Evolutionary conservation across 257 asterid species (phyloP), one percentile per base, ranked within the genome.

Genomic region (Forsythia viridissima): DNA sequence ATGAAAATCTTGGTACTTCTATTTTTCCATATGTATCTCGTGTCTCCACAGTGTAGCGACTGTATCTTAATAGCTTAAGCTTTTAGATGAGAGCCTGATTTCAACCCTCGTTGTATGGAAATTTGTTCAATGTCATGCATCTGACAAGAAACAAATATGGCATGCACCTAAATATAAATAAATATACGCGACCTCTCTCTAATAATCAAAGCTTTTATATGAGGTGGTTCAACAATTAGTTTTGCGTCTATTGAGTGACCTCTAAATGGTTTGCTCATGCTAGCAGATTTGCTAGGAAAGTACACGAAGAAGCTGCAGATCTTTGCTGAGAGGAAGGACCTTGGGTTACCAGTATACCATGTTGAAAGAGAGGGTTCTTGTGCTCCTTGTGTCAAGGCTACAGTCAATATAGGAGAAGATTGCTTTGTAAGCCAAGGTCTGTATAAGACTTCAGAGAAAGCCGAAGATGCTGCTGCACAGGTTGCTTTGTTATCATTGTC

Each of bases 401-500:
- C 61, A 7, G 85, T 86, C 42, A 66, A 34, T 34, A 61, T 86
- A 6, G 77, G 76, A 21, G 82, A 80, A 57, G 82, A 80, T 20
- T 24, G 82, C 63, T 86, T 85, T 30, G 70, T 72, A 46, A 80
- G 86, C 71, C 79, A 76, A 18, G 80, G 67, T 36, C 77, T 42
- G 65, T 76, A 44, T 42, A 77, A 79, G 69, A 82, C 84, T 51
- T 42, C 75, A 24, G 76, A 78, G 36, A 84, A 83, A 72, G 92
- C 91, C 63, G 86, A 87, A 76, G 66, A 80, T 16, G 73, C 88
- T 73, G 89, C 81, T 71, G 89, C 92, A 80, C 85, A 84, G 73
- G 74, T 74, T 74, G 92, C 88, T 75, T 57, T 86, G 77, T 69
- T 83, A 76, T 76, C 86, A 59, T 48, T 87, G 40, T 12, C 78